Conservation (phyloP, 805 yeast species). For the Yueomyces sinensis region DNA sequence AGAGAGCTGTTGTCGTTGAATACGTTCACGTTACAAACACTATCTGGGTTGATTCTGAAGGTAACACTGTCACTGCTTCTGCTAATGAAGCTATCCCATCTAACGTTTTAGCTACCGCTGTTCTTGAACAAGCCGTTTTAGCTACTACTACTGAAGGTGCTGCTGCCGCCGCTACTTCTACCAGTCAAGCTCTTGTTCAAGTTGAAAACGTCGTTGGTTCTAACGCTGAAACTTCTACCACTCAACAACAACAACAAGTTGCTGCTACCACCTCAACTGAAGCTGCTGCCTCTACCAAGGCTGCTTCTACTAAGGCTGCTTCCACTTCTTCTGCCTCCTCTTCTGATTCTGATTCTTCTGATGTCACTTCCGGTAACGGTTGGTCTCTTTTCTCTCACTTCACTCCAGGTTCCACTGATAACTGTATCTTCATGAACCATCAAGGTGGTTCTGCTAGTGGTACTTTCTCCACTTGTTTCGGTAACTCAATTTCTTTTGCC, state of each 20-base stretch:
- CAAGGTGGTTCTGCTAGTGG: constrained; percentile 81
- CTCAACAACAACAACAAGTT: constrained; percentile 4
- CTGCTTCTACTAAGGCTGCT: constrained; percentile 11
- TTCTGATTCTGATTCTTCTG: constrained; percentile 21
- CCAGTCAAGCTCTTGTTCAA: constrained; percentile 28
- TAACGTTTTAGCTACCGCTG: constrained; percentile 16
- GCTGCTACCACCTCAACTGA: constrained; percentile 16
- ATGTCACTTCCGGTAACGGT: constrained; percentile 32
- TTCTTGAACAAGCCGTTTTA: constrained; percentile 47
- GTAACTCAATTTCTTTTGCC: constrained; percentile 82
- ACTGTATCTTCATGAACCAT: constrained; percentile 74
- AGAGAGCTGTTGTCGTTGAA: constrained; percentile 49
- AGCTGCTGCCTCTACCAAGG: constrained; percentile 17
- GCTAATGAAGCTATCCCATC: constrained; percentile 10
- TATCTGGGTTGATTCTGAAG: constrained; percentile 50
- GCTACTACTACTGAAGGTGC: constrained; percentile 11
- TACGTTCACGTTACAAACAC: constrained; percentile 67
- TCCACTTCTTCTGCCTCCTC: constrained; percentile 12
- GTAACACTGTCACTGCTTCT: constrained; percentile 14
- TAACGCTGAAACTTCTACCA: constrained; percentile 27
- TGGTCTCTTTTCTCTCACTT: constrained; percentile 75
- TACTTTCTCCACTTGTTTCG: constrained; percentile 73
- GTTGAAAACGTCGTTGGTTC: constrained; percentile 72
- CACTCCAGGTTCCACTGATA: constrained; percentile 56
- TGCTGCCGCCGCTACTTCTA: constrained; percentile 15